These are phyloP conservation scores for Niveomyces coronatus DNA, from an alignment of 2,329 filamentous ascomycete species.

Conservation along the genomic window DNA sequence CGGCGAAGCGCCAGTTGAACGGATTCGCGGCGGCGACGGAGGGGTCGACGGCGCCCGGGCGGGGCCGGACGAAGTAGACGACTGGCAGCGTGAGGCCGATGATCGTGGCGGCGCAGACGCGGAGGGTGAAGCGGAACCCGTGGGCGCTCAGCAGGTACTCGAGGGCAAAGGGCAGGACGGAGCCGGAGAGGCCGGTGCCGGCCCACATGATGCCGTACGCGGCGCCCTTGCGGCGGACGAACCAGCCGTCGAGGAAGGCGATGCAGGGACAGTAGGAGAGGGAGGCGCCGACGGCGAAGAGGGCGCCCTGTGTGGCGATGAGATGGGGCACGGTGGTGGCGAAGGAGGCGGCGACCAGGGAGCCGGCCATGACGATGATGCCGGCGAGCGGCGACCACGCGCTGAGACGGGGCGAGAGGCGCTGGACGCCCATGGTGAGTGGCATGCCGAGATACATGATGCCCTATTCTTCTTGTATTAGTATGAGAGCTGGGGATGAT, in stretches of 20 bases:
- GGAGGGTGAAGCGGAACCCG: constrained; percentile 33
- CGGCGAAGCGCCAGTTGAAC: constrained; percentile 35
- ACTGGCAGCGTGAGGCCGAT: constrained; percentile 39
- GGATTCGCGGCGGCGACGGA: constrained; percentile 18
- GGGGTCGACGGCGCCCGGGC: constrained; percentile 29
- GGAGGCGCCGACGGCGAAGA: constrained; percentile 43
- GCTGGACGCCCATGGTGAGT: constrained; percentile 34
- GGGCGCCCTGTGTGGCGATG: constrained; percentile 45
- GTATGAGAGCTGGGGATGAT: too few relatives aligned
- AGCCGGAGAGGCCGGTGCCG: constrained; percentile 37
- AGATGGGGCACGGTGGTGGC: constrained; percentile 37
- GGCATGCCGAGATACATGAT: constrained; percentile 41
- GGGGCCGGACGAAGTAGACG: constrained; percentile 40
- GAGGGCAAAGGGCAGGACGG: constrained; percentile 34
- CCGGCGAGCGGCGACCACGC: constrained; percentile 29
- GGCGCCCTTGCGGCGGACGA: constrained; percentile 37
- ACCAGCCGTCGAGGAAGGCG: constrained; percentile 48
- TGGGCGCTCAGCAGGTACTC: constrained; percentile 33
- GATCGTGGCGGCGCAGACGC: constrained; percentile 36
- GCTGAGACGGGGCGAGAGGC: constrained; percentile 25
- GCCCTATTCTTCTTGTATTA: constrained; percentile 22
- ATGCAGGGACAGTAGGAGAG: constrained; percentile 41
- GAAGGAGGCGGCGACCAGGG: constrained; percentile 38
- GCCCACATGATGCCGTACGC: constrained; percentile 46
- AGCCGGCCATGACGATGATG: constrained; percentile 35